Conservation (phyloP, 176 grass and related monocot species). For the Urochloa ruziziensis region DNA sequence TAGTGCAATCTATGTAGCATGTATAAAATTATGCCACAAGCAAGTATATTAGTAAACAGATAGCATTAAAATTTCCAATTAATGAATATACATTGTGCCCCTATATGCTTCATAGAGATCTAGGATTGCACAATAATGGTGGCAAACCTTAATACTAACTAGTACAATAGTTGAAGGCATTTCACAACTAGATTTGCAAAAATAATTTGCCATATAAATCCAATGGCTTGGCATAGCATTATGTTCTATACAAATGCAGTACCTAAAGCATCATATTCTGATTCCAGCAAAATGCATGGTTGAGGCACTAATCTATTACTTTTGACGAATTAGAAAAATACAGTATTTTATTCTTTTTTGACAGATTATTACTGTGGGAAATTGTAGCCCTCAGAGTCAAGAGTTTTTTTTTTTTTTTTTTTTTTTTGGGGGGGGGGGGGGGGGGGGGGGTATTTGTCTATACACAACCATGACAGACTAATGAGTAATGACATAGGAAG, state of each 20-base stretch:
- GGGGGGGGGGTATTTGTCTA: background rate
- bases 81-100: background rate
- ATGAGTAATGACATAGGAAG: conserved; percentile 34
- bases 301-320: background rate
- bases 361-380: background rate
- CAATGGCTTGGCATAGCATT: background rate
- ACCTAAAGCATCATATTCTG: background rate
- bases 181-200: background rate
- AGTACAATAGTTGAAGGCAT: background rate
- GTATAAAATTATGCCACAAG: background rate
- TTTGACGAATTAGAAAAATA: background rate
- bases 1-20: background rate
- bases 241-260: background rate
- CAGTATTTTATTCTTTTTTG: background rate
- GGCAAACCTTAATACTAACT: conserved; percentile 8
- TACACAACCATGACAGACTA: conserved; percentile 26
- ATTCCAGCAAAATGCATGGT: background rate
- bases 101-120: conserved; percentile 17
- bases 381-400: background rate
- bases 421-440: background rate
- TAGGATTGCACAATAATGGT: conserved; percentile 1
- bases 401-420: too few species aligned
- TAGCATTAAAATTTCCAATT: background rate
- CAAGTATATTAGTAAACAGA: background rate
- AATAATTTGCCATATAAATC: background rate